Evolutionary conservation across 176 grass and related monocot genomes (phyloP), one percentile per base, ranked within the genome.

Genomic region (Carex kokanica): DNA sequence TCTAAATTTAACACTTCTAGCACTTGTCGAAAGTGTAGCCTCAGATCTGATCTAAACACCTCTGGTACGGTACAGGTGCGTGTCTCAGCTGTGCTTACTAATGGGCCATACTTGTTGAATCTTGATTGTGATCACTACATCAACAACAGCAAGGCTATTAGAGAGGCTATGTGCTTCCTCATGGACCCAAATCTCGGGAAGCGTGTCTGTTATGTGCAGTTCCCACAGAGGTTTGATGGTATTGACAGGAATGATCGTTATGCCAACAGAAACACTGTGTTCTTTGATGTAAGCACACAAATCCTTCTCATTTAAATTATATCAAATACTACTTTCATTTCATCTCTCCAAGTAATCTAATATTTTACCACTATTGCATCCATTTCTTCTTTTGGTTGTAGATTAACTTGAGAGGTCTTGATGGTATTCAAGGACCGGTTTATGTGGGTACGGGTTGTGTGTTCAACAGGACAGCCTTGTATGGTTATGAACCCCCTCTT

Each of bases 61-160:
- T 47, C 74, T 54, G 83, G 47, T 40, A 69, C 38, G 83, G 49
- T 86, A 69, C 83, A 97, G 94, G 94, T 97, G 79, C 95, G 95
- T 87, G 95, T 98, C 13, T 94, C 95, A 83, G 95, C 95, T 89
- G 95, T 98, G 60, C 92, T 98, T 86, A 98, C 95, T 63, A 98
- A 98, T 88, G 95, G 95, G 43, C 92, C 91, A 59, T 98, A 94
- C 82, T 21, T 98, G 86, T 91, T 98, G 89, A 98, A 98, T 93
- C 95, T 98, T 88, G 95, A 98, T 57, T 98, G 95, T 93, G 95
- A 98, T 91, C 95, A 98, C 79, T 98, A 98, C 87, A 94, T 98
- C 81, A 98, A 98, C 82, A 98, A 98, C 68, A 98, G 95, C 83
- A 98, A 93, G 84, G 95, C 95, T 65, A 54, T 98, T 57, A 87